Base-by-base conservation (phyloP, 2,329 filamentous ascomycete genomes). In the Colletotrichum caudatum region DNA sequence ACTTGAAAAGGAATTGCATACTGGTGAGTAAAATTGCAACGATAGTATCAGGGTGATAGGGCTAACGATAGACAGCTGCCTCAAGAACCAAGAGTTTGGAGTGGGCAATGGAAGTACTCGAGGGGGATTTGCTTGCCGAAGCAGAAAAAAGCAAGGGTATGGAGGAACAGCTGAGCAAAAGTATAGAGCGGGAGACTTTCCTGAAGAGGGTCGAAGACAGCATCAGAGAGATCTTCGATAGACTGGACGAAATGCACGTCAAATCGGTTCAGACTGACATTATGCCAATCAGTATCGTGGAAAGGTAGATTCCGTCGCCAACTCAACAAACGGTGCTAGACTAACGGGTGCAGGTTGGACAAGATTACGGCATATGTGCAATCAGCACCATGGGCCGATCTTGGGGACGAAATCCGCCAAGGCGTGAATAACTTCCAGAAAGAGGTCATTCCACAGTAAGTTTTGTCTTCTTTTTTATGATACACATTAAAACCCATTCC, bases 311-410 rank as follows among this genome's bases (percentile, higher is more conserved):
- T 8, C 5, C 7, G 37, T 14, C 20, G 26, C 12, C 18, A 16
- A 16, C 8, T 9, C 8, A 20, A 20, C 14, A 14, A 9, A 29
- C 8, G 3, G 14, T 11, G 14, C 5, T 9, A 29, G 9, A 35
- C 54, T 64, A 18, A 72, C 46, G 2, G 4, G 12, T 7, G 16
- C n/a, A 72, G 69, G 54, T 16, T 72, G 59, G 54, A 64, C 20
- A 48, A 69, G 8, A 64, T 72, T 26, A 9, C 20, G 20, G 48
- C 2, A 7, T 44, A 46, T n/a, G 33, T 64, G 23, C 59, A 69
- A 44, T 59, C 11, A 3, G 16, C 33, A 37, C 41, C 66, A 46
- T 46, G 20, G 18, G 9, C 16, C 11, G 16, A 59, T 18, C 29
- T 56, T 20, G 39, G 4, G 16, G 33, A 54, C 18, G 60, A 53